Evolutionary conservation across 331 rosid genomes (phyloP), one percentile per base, ranked within the genome.

Genomic region (Malus hybrid): DNA sequence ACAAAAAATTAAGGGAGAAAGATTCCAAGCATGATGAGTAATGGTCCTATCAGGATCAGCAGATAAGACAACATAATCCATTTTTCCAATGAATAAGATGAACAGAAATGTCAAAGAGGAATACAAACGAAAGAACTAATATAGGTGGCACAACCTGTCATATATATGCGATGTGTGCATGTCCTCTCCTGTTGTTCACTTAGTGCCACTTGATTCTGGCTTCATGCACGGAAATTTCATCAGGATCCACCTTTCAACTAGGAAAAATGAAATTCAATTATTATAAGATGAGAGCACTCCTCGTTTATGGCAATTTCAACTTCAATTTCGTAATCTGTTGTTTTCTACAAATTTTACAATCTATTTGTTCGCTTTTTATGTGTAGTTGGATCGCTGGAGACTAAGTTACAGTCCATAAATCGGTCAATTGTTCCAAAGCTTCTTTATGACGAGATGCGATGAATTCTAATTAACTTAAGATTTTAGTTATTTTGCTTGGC

Each of bases 11-110:
- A 56, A 28, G 22, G 33, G n/a, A 10, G 65, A 74, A 29, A 54
- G 68, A 74, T 80, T 75, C 73, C 67, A 42, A 10, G 48, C 14
- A 55, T 5, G 80, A 80, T 32, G 77, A 64, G 28, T 19, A 50
- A 52, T 39, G 60, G 61, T 56, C 44, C 48, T 22, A 46, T 63
- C 13, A 39, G 27, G 42, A 18, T 19, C 15, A 27, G 48, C 29
- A 59, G 55, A 68, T 8, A n/a, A 7, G 71, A 69, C 70, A 80
- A 6, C 60, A 18, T 32, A 22, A 59, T 33, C 75, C 8, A 16
- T 48, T 71, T 74, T 54, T 33, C 72, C 80, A 55, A 55, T 64
- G 27, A 75, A 75, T 20, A 64, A 64, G 57, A 52, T 69, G 34
- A 69, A 63, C 6, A 34, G 50, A 77, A 70, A 63, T 71, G 42